Evolutionary conservation across 2,329 filamentous ascomycete genomes (phyloP), one percentile per base, ranked within the genome.

Genomic region (Penicillium sp.): DNA sequence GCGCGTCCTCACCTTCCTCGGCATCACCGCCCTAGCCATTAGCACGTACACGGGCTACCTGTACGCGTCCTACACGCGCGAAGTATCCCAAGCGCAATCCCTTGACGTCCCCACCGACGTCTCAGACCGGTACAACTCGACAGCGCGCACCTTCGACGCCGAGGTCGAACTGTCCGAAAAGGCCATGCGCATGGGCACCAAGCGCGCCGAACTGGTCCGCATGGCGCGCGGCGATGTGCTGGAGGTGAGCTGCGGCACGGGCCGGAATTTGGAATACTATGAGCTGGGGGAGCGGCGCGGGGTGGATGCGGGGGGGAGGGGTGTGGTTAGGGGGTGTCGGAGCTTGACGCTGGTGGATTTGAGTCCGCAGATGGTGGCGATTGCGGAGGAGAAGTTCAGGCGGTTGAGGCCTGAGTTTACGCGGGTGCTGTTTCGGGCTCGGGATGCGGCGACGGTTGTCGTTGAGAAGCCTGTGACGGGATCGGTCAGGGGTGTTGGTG

Each of bases 241-340:
- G 5, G 81, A 83, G 66, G 78, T 82, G 40, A 79, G 77, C 60
- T 79, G 75, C 43, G 80, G 81, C n/a, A 83, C 81, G 1, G 81
- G 81, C 3, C 71, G 80, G 36, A 83, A 82, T 60, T 65, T 79
- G 61, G 67, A 73, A 31, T 81, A 77, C 61, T 83, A 82, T 65
- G 70, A 76, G 53, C 66, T 81, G 3, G 74, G 74, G 2, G 71
- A 75, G 60, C 66, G 67, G 39, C 64, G 74, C 18, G 72, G 67
- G 4, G 56, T 70, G 1, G 71, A 75, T 43, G 62, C 68, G 6
- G 63, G 73, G 13, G 73, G 75, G 2, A 70, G 66, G 31, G 66
- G 64, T 5, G 61, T 64, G 1, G 46, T 76, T 1, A 58, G 62
- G 18, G 76, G 75, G 0, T 78, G 77, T 66, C 75, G 74, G 53